Percentiles rank a stretch among this genome's conserved stretches.
Conservation (phyloP, 2,329 filamentous ascomycete species). For the Pseudogymnoascus verrucosus region DNA sequence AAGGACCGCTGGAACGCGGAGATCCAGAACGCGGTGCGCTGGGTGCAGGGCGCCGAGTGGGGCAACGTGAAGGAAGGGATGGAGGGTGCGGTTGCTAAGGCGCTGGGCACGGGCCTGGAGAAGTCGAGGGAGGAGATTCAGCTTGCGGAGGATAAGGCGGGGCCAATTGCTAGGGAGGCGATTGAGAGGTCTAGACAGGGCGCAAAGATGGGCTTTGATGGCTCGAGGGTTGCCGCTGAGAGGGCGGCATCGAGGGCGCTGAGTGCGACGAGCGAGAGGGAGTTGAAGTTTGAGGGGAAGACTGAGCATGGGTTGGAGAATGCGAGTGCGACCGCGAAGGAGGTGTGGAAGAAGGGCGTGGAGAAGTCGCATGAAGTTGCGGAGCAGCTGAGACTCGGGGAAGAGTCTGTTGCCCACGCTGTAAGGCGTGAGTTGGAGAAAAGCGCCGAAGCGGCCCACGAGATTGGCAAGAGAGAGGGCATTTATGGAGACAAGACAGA, state of each 20-base stretch:
- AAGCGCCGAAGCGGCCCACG: background rate
- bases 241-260: conserved; percentile 19
- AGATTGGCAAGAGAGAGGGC: background rate
- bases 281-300: conserved; percentile 16
- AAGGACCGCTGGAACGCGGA: conserved; percentile 77
- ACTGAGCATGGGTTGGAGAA: conserved; percentile 12
- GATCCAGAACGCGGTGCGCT: conserved; percentile 56
- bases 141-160: conserved; percentile 24
- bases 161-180: conserved; percentile 30
- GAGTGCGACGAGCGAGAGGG: conserved; percentile 18
- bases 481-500: background rate
- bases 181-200: conserved; percentile 33
- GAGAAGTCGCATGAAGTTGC: conserved; percentile 8
- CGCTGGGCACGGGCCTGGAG: conserved; percentile 29
- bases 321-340: conserved; percentile 16
- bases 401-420: background rate
- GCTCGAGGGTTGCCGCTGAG: conserved; percentile 25
- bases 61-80: conserved; percentile 49
- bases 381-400: background rate
- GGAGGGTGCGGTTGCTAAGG: conserved; percentile 40
- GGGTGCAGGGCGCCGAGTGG: conserved; percentile 62
- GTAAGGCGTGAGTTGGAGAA: background rate
- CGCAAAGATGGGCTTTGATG: conserved; percentile 22
- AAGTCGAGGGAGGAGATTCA: conserved; percentile 24
- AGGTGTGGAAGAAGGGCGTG: conserved; percentile 1